phyloP scores from a whole-genome alignment of 208 protist genomes.

The Wallacemonas sp. region DNA sequence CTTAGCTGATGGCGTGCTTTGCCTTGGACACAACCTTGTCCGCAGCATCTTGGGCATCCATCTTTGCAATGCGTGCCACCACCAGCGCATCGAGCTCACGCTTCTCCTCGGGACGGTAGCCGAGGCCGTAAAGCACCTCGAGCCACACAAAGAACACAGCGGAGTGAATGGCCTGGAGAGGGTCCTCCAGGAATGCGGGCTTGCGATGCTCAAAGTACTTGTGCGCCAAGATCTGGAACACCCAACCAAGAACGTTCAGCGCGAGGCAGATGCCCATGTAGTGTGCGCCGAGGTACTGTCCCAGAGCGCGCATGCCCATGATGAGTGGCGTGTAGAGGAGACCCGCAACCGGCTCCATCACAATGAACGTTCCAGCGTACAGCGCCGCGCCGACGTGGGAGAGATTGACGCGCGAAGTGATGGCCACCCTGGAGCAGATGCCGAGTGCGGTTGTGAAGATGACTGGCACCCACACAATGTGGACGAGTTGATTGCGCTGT shows the following conservation, averaged over 20 bases:
- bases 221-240: conserved; percentile 70
- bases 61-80: conserved; percentile 25
- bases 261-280: conserved; percentile 31
- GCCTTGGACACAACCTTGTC: conserved; percentile 1
- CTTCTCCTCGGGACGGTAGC: conserved; percentile 58
- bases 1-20: not conserved
- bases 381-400: conserved; percentile 43
- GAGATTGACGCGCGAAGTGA: conserved; percentile 40
- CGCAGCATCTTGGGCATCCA: conserved; percentile 25
- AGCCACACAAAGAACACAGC: conserved; percentile 76
- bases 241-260: conserved; percentile 51
- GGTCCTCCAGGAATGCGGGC: conserved; percentile 78
- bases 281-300: conserved; percentile 19
- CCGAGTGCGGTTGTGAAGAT: conserved; percentile 72
- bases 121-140: conserved; percentile 74
- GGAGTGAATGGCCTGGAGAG: conserved; percentile 66
- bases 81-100: conserved; percentile 47
- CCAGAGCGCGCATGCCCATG: conserved; percentile 41
- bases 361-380: conserved; percentile 59
- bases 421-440: conserved; percentile 36
- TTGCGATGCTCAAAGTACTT: conserved; percentile 41
- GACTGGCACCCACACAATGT: conserved; percentile 72
- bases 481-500: conserved; percentile 66
- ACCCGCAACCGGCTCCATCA: conserved; percentile 61
- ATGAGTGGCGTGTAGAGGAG: conserved; percentile 53